Conservation (phyloP, 2,329 filamentous ascomycete species). For the Claviceps maximensis region DNA sequence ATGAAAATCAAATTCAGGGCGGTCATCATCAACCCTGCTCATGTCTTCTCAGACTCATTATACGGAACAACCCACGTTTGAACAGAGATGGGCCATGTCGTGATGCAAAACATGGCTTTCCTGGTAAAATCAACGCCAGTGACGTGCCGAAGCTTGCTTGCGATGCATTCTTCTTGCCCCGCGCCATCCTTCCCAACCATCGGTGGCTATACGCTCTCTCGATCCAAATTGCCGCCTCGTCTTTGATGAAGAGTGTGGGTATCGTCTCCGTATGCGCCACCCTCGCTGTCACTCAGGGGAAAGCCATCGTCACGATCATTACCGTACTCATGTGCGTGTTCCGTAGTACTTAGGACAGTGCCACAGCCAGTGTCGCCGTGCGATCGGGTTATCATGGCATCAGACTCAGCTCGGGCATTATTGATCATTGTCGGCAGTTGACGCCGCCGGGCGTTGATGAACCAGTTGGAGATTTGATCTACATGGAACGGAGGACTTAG, state of each 20-base stretch:
- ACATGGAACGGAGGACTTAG: constrained; percentile 7
- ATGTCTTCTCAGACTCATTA: neutral
- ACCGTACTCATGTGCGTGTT: constrained; percentile 13
- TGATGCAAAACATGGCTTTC: neutral
- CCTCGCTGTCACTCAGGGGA: constrained; percentile 34
- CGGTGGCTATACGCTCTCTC: constrained; percentile 30
- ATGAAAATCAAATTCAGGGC: no score
- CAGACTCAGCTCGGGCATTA: constrained; percentile 38
- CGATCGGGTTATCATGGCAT: constrained; percentile 28
- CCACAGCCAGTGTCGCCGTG: constrained; percentile 13
- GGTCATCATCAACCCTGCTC: no score
- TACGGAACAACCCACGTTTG: neutral
- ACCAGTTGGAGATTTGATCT: constrained; percentile 70
- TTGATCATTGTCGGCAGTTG: constrained; percentile 48
- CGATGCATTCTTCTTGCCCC: no score
- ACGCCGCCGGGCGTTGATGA: constrained; percentile 62
- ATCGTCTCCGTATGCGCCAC: constrained; percentile 31
- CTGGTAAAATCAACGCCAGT: neutral
- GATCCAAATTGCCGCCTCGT: constrained; percentile 25
- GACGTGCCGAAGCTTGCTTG: no score
- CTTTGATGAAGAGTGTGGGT: constrained; percentile 19
- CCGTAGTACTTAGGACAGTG: constrained; percentile 25
- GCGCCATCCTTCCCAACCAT: no score
- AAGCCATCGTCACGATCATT: constrained; percentile 21
- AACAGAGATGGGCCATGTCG: neutral